These are phyloP conservation scores for Pythium brassicae DNA, from an alignment of 352 stramenopile genomes.

Conservation along the genomic window DNA sequence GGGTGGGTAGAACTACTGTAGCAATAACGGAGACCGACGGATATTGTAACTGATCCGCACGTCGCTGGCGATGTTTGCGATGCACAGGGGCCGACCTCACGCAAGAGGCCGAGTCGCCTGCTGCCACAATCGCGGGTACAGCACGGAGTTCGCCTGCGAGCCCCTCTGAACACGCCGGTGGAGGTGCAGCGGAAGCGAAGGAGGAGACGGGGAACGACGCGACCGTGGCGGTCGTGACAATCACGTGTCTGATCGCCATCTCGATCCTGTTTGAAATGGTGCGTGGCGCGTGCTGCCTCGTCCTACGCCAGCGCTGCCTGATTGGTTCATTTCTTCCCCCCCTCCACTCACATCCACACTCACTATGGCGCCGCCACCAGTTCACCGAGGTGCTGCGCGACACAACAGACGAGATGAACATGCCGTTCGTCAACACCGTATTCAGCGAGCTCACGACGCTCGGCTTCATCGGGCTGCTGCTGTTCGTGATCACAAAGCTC, in stretches of 20 bases:
- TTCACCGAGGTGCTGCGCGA: conserved; percentile 35
- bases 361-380: conserved; percentile 8
- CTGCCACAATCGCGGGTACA: not conserved
- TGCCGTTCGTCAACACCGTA: conserved; percentile 66
- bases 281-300: not conserved
- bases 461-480: conserved; percentile 61
- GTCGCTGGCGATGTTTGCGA: not conserved
- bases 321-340: not conserved
- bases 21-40: not conserved
- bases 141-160: not conserved
- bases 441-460: conserved; percentile 71
- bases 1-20: not conserved
- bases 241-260: conserved; percentile 53
- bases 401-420: conserved; percentile 64
- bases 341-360: not conserved
- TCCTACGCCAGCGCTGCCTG: not conserved
- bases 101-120: conserved; percentile 2
- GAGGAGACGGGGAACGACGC: conserved; percentile 24
- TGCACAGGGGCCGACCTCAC: not conserved
- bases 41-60: too few species aligned
- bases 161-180: not conserved
- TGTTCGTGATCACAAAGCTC: conserved; percentile 66
- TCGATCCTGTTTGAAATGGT: conserved; percentile 64
- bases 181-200: conserved; percentile 6
- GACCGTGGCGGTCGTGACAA: conserved; percentile 42